A percentile compares a stretch with the other conserved stretches of the same genome.
These are phyloP conservation scores for Astrothelium macrocarpum DNA, from an alignment of 495 filamentous ascomycete genomes.

Conservation along the genomic window DNA sequence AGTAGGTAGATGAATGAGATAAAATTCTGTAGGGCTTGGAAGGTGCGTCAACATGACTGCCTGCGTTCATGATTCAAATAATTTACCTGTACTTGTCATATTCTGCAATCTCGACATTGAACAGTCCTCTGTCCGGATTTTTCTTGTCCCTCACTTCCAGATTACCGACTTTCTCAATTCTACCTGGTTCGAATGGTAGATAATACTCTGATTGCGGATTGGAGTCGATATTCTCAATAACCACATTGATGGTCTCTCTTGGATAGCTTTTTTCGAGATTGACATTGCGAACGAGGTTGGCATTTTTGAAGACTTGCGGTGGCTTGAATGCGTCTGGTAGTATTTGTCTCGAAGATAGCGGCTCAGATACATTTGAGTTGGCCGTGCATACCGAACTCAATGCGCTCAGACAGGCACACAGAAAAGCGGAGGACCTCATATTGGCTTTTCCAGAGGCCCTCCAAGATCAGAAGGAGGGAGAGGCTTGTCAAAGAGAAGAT, in stretches of 20 bases:
- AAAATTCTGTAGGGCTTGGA: conserved; percentile 68
- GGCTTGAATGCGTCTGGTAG: conserved; percentile 71
- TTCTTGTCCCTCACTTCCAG: conserved; percentile 91
- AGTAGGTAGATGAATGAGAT: conserved; percentile 63
- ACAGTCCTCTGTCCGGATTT: conserved; percentile 52
- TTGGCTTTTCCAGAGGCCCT: conserved; percentile 17
- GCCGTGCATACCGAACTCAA: conserved; percentile 23
- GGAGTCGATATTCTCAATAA: conserved; percentile 77
- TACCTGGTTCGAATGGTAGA: conserved; percentile 66
- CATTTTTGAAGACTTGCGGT: conserved; percentile 81
- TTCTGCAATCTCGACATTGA: conserved; percentile 57
- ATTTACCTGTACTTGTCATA: conserved; percentile 55
- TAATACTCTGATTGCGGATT: conserved; percentile 80
- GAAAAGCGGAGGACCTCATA: conserved; percentile 27
- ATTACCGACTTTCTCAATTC: conserved; percentile 66
- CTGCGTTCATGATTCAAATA: no score
- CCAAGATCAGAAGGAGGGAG: background rate
- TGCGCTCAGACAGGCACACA: conserved; percentile 23
- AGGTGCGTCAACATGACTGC: background rate
- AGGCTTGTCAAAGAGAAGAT: no score
- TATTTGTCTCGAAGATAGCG: conserved; percentile 40
- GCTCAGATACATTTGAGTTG: conserved; percentile 31
- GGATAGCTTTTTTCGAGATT: conserved; percentile 88
- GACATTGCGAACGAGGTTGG: conserved; percentile 78
- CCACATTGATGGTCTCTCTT: conserved; percentile 82